Base-by-base conservation (phyloP, 208 protist genomes). In the Leishmania amazonensis region DNA sequence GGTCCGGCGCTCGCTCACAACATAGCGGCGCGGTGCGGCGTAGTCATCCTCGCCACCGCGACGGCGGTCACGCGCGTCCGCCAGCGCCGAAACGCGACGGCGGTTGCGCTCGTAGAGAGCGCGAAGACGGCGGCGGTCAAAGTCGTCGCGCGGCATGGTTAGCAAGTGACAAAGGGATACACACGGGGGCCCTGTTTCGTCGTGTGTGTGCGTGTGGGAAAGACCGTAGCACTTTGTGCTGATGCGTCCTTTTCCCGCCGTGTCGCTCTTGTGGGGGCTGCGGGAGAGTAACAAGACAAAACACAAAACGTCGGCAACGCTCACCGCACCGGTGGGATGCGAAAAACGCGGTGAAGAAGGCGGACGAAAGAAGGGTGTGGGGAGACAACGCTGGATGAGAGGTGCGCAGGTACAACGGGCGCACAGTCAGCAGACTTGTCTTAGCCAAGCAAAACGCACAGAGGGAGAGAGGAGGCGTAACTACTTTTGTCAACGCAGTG, bases 51-150 rank as follows among this genome's bases (percentile, higher is more conserved):
- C 85, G 17, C 79, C 81, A 47, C 70, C 79, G 78, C 93, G 85
- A 65, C 90, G 89, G 58, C 89, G 85, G 77, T 95, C 92, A 58
- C 93, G 91, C 51, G 90, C 92, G n/a, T 96, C 89, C 7, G 91
- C 93, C 38, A 97, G 83, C 64, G 88, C 90, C 3, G 86, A 87
- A 28, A 96, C 92, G 70, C 93, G 93, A 74, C 81, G 85, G 73
- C 89, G 86, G 86, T 96, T 96, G 67, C 92, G 90, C 38, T 98
- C 92, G 80, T 98, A 96, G 28, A 95, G 64, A 54, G 87, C 89
- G 80, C 93, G 91, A 57, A 96, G 90, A 70, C 93, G 93, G 70
- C 92, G 91, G 75, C 93, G 93, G 74, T 96, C 86, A 67, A 85
- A 91, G 75, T 98, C 85, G 75, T 96, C 88, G 72, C 90, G 89